Evolutionary conservation across 2,329 filamentous ascomycete species (phyloP), one percentile per base, ranked within the genome.

Genomic region (Parafenestella ontariensis): DNA sequence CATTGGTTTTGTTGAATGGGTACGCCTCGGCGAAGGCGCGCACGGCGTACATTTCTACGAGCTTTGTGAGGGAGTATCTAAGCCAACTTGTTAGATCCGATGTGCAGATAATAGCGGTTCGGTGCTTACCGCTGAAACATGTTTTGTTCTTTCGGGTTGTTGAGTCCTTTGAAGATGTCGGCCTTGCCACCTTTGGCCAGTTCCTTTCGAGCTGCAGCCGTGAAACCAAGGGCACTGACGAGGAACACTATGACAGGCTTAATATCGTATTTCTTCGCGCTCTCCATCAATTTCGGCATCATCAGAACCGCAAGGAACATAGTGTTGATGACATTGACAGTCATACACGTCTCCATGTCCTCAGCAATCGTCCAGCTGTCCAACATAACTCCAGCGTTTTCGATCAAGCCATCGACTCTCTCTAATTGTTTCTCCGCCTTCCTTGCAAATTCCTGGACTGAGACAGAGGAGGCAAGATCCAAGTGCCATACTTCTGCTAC

Each of bases 401-500:
- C 59, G 0, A 80, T 34, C 0, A 71, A 69, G 9, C 72, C 67
- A 56, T 80, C 78, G 2, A 80, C 37, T 13, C 70, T 51, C 9
- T 64, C 34, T 4, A 77, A 54, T 24, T 62, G 54, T 26, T 50
- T 55, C 2, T 57, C 47, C 2, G 59, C 65, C 20, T 66, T 56
- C 9, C 59, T 51, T 1, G 69, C 71, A 42, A 79, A 79, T 11
- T 62, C 52, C 5, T 64, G 58, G 2, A 81, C 75, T 21, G 69
- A 77, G 2, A 68, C 64, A 49, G 77, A 80, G 17, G 64, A 73
- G 5, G 60, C 49, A 28, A 82, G 71, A 60, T 82, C 80, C 2
- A 83, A 66, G 3, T 68, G 65, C 80, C 80, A 82, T 13, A 81
- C 79, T 56, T 80, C 73, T 34, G 81, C 62, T 3, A 76, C 70